Conservation (phyloP, 495 filamentous ascomycete species). For the Podospora australis region DNA sequence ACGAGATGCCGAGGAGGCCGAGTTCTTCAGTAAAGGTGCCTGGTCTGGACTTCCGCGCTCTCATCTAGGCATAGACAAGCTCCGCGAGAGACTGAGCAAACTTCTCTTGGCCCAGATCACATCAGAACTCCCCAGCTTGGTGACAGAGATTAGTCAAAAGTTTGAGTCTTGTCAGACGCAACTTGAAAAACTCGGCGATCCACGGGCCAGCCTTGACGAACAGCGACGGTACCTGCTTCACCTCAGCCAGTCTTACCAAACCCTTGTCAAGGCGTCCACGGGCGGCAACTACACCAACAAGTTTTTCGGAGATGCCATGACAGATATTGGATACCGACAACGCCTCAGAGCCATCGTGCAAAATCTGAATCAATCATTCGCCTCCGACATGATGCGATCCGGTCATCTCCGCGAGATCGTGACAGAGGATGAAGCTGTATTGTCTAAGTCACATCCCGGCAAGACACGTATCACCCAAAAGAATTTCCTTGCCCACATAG, state of each 20-base stretch:
- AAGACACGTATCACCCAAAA: no score
- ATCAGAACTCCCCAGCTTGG: slow-evolving; percentile 50
- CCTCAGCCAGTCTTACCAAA: slow-evolving; percentile 45
- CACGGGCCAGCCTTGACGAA: slow-evolving; percentile 40
- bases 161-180: slow-evolving; percentile 22
- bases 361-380: slow-evolving; percentile 51
- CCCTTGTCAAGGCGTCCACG: slow-evolving; percentile 43
- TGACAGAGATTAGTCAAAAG: slow-evolving; percentile 48
- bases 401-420: slow-evolving; percentile 43
- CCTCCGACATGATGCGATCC: slow-evolving; percentile 34
- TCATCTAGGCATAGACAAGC: slow-evolving; percentile 39
- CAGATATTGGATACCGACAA: slow-evolving; percentile 34
- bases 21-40: slow-evolving; percentile 37
- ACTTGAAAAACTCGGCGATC: slow-evolving; percentile 43
- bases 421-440: no score
- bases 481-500: slow-evolving; percentile 28
- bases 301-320: slow-evolving; percentile 48
- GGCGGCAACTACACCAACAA: slow-evolving; percentile 50
- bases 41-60: slow-evolving; percentile 32
- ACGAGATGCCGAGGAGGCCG: slow-evolving; percentile 33
- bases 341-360: slow-evolving; percentile 57
- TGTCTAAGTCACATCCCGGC: not conserved
- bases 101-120: slow-evolving; percentile 53
- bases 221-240: slow-evolving; percentile 49
- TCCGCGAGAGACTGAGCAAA: slow-evolving; percentile 49